phyloP scores from a whole-genome alignment of 78 protist species.

The Dictyostelium intermedium region DNA sequence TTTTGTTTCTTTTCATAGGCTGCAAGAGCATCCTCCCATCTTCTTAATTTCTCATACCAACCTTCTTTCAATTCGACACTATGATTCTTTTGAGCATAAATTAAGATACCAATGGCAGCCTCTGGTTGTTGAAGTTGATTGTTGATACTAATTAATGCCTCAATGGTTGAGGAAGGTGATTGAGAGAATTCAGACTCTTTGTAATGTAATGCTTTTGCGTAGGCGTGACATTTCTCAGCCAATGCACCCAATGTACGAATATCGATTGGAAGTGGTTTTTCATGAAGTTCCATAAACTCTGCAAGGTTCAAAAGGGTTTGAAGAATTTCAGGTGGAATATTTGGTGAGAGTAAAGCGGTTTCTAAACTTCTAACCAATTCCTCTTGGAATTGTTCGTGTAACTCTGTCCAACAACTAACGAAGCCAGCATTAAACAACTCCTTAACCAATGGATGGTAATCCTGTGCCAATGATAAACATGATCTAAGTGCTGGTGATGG shows the following conservation, averaged over 20 bases:
- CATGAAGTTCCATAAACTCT: conserved; percentile 97
- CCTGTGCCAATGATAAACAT: conserved; percentile 90
- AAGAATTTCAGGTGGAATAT: conserved; percentile 94
- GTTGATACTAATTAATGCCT: conserved; percentile 93
- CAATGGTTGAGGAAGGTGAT: conserved; percentile 73
- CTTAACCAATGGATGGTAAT: conserved; percentile 92
- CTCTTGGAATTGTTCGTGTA: conserved; percentile 82
- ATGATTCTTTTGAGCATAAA: conserved; percentile 80
- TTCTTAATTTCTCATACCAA: conserved; percentile 96
- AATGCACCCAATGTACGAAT: conserved; percentile 87
- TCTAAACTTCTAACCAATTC: conserved; percentile 65
- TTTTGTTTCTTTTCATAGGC: conserved; percentile 89
- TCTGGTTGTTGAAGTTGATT: conserved; percentile 96
- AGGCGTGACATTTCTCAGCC: conserved; percentile 96
- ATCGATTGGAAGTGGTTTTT: conserved; percentile 91
- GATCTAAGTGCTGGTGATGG: conserved; percentile 97
- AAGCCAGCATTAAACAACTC: conserved; percentile 98
- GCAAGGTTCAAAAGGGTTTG: conserved; percentile 95
- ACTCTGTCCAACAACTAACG: conserved; percentile 95
- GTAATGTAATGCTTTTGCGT: conserved; percentile 98
- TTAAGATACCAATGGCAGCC: conserved; percentile 95
- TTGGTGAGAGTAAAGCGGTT: conserved; percentile 77
- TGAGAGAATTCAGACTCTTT: conserved; percentile 88
- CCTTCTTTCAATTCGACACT: conserved; percentile 84
- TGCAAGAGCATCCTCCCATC: conserved; percentile 96